Evolutionary conservation across 2,329 filamentous ascomycete species (phyloP).

Genomic region (Pleurostoma richardsiae): DNA sequence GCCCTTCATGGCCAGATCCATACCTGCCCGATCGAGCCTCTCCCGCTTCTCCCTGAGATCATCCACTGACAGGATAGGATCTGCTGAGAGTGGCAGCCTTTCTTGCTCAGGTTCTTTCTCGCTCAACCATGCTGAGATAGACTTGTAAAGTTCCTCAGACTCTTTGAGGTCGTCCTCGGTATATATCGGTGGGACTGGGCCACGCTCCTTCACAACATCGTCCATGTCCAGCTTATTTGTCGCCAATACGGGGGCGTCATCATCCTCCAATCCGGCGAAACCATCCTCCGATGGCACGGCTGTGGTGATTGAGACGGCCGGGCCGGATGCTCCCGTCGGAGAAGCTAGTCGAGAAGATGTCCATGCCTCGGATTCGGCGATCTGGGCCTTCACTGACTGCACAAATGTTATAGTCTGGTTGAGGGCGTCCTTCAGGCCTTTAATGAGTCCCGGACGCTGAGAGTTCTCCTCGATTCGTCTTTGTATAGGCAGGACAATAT

Average conservation of each 20-base stretch:
- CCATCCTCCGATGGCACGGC: slow-evolving; percentile 46
- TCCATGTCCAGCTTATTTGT: slow-evolving; percentile 36
- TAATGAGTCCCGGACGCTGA: slow-evolving; percentile 66
- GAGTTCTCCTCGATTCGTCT: slow-evolving; percentile 67
- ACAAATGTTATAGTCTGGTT: slow-evolving; percentile 68
- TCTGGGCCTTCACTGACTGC: slow-evolving; percentile 63
- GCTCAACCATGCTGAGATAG: slow-evolving; percentile 68
- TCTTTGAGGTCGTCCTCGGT: slow-evolving; percentile 64
- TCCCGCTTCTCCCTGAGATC: slow-evolving; percentile 67
- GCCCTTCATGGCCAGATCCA: slow-evolving; percentile 67
- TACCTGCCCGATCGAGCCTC: slow-evolving; percentile 65
- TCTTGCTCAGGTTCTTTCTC: slow-evolving; percentile 67
- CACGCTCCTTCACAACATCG: slow-evolving; percentile 36
- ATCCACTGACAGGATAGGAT: slow-evolving; percentile 68
- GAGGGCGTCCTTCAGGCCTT: slow-evolving; percentile 64
- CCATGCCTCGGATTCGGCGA: slow-evolving; percentile 62
- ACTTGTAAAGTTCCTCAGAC: slow-evolving; percentile 57
- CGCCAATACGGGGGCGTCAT: slow-evolving; percentile 34
- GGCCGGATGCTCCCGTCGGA: slow-evolving; percentile 41
- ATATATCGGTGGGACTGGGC: slow-evolving; percentile 63
- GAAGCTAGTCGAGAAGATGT: slow-evolving; percentile 48
- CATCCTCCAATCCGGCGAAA: slow-evolving; percentile 76
- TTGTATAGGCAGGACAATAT: slow-evolving; percentile 72
- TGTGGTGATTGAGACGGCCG: slow-evolving; percentile 29
- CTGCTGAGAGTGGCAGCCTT: slow-evolving; percentile 62